These are phyloP conservation scores for Pseudogymnoascus sp. DNA, from an alignment of 2,329 filamentous ascomycete species.

Conservation along the genomic window DNA sequence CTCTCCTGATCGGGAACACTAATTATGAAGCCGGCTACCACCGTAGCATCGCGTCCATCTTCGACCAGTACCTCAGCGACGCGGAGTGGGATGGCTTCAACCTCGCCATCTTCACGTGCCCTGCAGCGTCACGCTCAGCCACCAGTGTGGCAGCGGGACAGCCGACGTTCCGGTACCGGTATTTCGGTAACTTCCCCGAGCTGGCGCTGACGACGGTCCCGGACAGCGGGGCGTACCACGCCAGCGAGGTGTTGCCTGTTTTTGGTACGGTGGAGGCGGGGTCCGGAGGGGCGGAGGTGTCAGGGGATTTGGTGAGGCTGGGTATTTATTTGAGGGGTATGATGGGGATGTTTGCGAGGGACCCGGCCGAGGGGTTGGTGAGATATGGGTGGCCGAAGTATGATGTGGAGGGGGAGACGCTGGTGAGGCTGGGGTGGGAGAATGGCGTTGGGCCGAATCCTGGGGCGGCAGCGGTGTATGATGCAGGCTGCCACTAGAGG, in stretches of 20 bases:
- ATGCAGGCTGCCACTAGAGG: not conserved
- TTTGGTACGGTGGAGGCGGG: constrained; percentile 25
- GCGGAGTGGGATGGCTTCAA: not conserved
- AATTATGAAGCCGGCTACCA: constrained; percentile 9
- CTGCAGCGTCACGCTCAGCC: constrained; percentile 23
- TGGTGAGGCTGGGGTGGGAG: constrained; percentile 24
- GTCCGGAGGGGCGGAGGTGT: constrained; percentile 15
- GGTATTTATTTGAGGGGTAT: constrained; percentile 30
- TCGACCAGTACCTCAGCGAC: not conserved
- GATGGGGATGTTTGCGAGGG: constrained; percentile 33
- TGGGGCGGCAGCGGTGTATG: not conserved
- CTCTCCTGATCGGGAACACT: constrained; percentile 13
- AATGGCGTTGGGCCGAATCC: constrained; percentile 21
- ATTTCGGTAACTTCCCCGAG: constrained; percentile 31
- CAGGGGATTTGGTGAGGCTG: constrained; percentile 23
- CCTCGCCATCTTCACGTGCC: constrained; percentile 28
- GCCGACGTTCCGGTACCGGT: constrained; percentile 33
- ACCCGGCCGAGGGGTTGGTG: constrained; percentile 28
- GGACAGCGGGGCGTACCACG: constrained; percentile 29
- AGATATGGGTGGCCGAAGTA: constrained; percentile 27
- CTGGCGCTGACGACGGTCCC: constrained; percentile 21
- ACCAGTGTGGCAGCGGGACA: constrained; percentile 19
- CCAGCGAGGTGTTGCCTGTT: constrained; percentile 27
- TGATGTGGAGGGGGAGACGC: constrained; percentile 16
- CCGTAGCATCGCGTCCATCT: not conserved